Percentiles rank a stretch among this genome's conserved stretches.
Evolutionary conservation across 805 yeast genomes (phyloP).

Genomic region (Groenewaldozyma tartarivorans): DNA sequence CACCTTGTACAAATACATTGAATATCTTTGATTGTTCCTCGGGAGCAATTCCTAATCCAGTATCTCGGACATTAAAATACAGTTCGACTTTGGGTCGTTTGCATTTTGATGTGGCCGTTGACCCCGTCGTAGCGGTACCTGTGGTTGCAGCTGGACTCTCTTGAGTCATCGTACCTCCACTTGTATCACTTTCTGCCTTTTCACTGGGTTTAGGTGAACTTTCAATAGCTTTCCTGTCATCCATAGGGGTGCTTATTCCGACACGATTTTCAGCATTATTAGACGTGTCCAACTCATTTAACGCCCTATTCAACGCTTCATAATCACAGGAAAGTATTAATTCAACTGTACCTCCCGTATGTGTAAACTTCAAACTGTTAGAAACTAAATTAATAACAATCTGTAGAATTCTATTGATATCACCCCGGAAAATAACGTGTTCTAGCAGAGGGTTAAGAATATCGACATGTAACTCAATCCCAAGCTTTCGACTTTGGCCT

Average conservation of each 20-base stretch:
- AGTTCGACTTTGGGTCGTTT: conserved; percentile 4
- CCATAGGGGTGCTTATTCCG: not conserved
- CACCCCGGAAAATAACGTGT: conserved; percentile 68
- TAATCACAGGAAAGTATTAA: conserved; percentile 3
- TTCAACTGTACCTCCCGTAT: conserved; percentile 35
- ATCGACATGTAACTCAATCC: conserved; percentile 55
- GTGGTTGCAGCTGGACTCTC: not conserved
- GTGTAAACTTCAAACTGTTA: conserved; percentile 85
- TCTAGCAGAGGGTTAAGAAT: conserved; percentile 41
- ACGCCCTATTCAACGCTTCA: not conserved
- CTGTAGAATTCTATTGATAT: conserved; percentile 79
- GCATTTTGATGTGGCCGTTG: not conserved
- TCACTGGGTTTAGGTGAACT: not conserved
- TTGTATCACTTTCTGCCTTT: not conserved
- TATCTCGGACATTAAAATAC: conserved; percentile 71
- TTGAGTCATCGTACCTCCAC: not conserved
- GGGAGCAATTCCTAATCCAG: conserved; percentile 88
- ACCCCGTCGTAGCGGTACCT: conserved; percentile 1
- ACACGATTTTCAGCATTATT: too few species aligned
- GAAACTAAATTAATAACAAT: conserved; percentile 84
- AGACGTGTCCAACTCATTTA: not conserved
- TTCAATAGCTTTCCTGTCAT: not conserved
- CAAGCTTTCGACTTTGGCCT: conserved; percentile 42
- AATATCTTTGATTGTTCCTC: conserved; percentile 74
- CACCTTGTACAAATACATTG: conserved; percentile 96